Evolutionary conservation across 345 rosid genomes (phyloP).

Genomic region (Kernera saxatilis): DNA sequence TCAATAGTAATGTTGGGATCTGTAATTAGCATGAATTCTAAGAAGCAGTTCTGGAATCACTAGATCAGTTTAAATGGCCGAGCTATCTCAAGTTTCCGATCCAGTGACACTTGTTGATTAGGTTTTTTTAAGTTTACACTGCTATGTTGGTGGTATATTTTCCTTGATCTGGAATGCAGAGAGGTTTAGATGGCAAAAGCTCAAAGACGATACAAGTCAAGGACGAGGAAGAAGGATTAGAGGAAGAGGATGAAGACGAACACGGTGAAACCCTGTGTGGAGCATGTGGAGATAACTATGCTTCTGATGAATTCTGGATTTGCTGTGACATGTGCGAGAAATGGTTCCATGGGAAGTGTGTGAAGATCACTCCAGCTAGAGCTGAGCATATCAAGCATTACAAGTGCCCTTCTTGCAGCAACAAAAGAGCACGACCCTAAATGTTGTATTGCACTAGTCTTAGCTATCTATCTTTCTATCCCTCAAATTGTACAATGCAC

Average conservation of each 20-base stretch:
- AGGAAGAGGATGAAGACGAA: conserved; percentile 45
- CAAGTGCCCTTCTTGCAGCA: conserved; percentile 82
- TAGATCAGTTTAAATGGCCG: not conserved
- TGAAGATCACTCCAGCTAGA: conserved; percentile 77
- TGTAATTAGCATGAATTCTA: not conserved
- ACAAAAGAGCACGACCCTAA: conserved; percentile 68
- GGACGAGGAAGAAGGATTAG: conserved; percentile 50
- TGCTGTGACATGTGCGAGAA: conserved; percentile 74
- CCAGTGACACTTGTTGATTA: not conserved
- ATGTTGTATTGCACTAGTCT: conserved; percentile 1
- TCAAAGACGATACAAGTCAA: conserved; percentile 30
- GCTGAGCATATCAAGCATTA: conserved; percentile 86
- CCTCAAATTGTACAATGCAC: not conserved
- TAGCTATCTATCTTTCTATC: conserved; percentile 1
- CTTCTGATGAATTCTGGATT: conserved; percentile 77
- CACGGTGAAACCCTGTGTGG: conserved; percentile 73
- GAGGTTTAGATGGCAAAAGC: conserved; percentile 41
- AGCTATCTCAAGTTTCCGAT: not conserved
- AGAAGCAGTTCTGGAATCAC: not conserved
- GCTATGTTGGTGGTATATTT: not conserved
- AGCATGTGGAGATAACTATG: conserved; percentile 78
- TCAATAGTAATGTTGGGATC: not conserved
- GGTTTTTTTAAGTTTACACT: not conserved
- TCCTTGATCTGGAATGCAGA: conserved; percentile 36
- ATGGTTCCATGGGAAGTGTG: conserved; percentile 88